Evolutionary conservation across 78 protist genomes (phyloP).

Genomic region (Planoprotostelium fungivorum): DNA sequence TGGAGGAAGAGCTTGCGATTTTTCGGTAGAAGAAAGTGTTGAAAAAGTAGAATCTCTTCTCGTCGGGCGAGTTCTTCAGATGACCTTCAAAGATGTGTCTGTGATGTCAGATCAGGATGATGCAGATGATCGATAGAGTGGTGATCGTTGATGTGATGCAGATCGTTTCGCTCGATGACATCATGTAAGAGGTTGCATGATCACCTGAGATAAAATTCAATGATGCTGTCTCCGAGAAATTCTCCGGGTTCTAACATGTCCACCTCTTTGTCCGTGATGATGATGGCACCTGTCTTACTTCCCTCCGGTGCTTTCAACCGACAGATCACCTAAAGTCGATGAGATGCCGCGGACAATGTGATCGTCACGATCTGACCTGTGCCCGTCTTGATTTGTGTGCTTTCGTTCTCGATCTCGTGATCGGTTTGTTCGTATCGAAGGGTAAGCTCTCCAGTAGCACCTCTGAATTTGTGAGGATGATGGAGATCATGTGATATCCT

Average conservation of each 20-base stretch:
- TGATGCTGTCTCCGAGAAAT: conserved; percentile 37
- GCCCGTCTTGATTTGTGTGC: not conserved
- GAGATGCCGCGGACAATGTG: too few species aligned
- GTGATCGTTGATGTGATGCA: too few species aligned
- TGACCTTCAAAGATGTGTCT: too few species aligned
- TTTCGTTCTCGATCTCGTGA: not conserved
- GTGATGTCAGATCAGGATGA: too few species aligned
- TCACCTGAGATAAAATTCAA: conserved; percentile 49
- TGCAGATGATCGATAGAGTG: too few species aligned
- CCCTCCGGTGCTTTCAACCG: not conserved
- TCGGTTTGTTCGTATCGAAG: not conserved
- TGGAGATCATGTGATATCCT: not conserved
- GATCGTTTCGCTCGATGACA: too few species aligned
- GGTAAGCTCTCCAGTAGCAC: not conserved
- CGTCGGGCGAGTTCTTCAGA: too few species aligned
- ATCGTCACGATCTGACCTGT: not conserved
- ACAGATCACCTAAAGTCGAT: not conserved
- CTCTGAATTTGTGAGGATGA: not conserved
- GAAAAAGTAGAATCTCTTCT: conserved; percentile 26
- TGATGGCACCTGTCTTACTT: conserved; percentile 2
- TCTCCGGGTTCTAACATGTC: conserved; percentile 32
- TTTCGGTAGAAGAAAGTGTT: conserved; percentile 51
- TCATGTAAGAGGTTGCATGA: not conserved
- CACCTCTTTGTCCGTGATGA: conserved; percentile 34
- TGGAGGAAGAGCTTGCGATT: not conserved